A percentile compares a stretch with the other conserved stretches of the same genome.
Conservation (phyloP, 805 yeast species). For the Clavispora santaluciae region DNA sequence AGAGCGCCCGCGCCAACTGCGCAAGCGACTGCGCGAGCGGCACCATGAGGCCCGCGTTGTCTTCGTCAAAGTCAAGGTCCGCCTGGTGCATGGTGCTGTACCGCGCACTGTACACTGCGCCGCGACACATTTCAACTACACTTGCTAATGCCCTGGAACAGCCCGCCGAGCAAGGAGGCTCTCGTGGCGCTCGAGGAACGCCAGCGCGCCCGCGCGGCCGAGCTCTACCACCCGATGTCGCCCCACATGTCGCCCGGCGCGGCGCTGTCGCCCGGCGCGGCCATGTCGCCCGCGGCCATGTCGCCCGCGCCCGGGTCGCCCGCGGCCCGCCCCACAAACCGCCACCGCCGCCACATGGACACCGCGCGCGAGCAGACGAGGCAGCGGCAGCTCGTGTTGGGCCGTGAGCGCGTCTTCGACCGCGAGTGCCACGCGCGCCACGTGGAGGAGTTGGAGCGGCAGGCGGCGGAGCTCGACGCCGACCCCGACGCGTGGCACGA, state of each 20-base stretch:
- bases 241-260: no score
- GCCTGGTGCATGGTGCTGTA: background rate
- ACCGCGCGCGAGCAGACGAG: constrained; percentile 9
- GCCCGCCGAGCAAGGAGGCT: constrained; percentile 11
- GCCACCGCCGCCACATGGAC: constrained; percentile 4
- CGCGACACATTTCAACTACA: background rate
- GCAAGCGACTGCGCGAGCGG: constrained; percentile 8
- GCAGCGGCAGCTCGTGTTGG: constrained; percentile 6
- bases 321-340: constrained; percentile 1
- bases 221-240: constrained; percentile 14
- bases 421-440: constrained; percentile 6
- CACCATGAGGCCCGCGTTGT: constrained; percentile 7
- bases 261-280: no score
- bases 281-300: no score
- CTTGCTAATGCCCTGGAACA: constrained; percentile 11
- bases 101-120: background rate
- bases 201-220: constrained; percentile 9
- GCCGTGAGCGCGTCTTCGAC: constrained; percentile 11
- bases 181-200: constrained; percentile 7
- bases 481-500: constrained; percentile 9
- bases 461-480: constrained; percentile 9
- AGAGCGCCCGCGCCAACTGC: constrained; percentile 3
- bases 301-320: no score
- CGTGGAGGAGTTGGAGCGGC: constrained; percentile 5
- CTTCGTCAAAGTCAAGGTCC: constrained; percentile 11